phyloP scores from a whole-genome alignment of 163 green algal species.

The Volvox carteri region DNA sequence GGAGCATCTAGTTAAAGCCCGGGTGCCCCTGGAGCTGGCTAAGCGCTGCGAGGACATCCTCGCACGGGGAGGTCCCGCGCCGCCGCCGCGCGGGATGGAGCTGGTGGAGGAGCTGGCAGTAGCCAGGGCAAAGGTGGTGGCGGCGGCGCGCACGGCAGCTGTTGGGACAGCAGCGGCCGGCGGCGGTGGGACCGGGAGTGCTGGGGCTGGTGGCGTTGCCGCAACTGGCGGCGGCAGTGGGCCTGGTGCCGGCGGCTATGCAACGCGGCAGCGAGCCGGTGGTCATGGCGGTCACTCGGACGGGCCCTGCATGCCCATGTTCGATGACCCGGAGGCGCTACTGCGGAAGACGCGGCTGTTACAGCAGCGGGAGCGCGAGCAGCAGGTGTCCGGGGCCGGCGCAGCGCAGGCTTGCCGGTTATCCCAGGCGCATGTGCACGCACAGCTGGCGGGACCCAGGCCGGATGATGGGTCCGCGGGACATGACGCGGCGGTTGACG shows the following conservation, averaged over 20 bases:
- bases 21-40: conserved; percentile 69
- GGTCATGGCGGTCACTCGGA: conserved; percentile 17
- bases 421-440: neutral
- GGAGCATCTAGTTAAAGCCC: conserved; percentile 48
- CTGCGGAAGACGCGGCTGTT: conserved; percentile 17
- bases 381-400: conserved; percentile 36
- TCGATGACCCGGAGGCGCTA: conserved; percentile 47
- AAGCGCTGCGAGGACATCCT: conserved; percentile 69
- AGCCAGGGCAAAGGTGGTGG: conserved; percentile 29
- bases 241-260: neutral
- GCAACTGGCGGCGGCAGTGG: neutral
- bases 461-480: no score
- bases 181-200: neutral
- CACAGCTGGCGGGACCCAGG: no score
- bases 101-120: conserved; percentile 56
- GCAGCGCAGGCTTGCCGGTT: neutral
- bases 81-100: conserved; percentile 58
- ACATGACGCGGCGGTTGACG: neutral
- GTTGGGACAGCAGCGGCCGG: neutral
- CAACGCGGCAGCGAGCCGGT: neutral
- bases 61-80: conserved; percentile 67
- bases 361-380: conserved; percentile 19
- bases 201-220: neutral
- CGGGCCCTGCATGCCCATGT: conserved; percentile 23
- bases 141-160: conserved; percentile 10